Percentiles rank a stretch among this genome's conserved stretches.
phyloP scores from a whole-genome alignment of 78 protist genomes.

The Emiliania huxleyi region DNA sequence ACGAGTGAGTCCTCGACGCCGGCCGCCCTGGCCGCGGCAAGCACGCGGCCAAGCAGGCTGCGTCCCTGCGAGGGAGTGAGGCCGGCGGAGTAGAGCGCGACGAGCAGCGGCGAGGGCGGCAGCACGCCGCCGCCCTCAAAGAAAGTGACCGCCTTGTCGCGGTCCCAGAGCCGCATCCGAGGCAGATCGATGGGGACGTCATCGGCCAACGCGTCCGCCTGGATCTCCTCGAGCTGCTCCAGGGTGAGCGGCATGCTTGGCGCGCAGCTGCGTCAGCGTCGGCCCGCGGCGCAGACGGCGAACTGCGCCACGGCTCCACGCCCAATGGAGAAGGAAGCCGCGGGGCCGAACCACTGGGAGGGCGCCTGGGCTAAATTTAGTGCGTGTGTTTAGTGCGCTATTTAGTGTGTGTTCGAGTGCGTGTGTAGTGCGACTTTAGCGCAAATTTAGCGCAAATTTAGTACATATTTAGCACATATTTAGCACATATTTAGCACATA shows the following conservation, averaged over 20 bases:
- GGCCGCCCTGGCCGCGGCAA: neutral
- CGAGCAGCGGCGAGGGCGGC: neutral
- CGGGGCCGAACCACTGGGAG: too few relatives aligned
- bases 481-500: too few relatives aligned
- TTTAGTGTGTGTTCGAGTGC: too few relatives aligned
- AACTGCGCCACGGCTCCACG: too few relatives aligned
- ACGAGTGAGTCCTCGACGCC: neutral
- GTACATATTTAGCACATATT: too few relatives aligned
- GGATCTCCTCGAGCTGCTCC: neutral
- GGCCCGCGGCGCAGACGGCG: too few relatives aligned
- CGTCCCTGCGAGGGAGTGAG: neutral
- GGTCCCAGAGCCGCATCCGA: neutral
- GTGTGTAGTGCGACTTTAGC: too few relatives aligned
- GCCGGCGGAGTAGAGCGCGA: neutral
- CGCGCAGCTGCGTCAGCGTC: too few relatives aligned
- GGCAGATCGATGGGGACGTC: neutral
- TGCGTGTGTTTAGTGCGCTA: too few relatives aligned
- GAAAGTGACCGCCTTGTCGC: neutral
- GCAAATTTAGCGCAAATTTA: too few relatives aligned
- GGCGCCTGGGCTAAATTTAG: too few relatives aligned
- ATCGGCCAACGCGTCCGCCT: neutral
- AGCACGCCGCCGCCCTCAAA: neutral
- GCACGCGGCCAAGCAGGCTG: neutral
- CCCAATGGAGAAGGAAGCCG: too few relatives aligned
- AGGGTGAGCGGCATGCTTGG: neutral